phyloP scores from a whole-genome alignment of 345 rosid species.

The Sonneratia alba region DNA sequence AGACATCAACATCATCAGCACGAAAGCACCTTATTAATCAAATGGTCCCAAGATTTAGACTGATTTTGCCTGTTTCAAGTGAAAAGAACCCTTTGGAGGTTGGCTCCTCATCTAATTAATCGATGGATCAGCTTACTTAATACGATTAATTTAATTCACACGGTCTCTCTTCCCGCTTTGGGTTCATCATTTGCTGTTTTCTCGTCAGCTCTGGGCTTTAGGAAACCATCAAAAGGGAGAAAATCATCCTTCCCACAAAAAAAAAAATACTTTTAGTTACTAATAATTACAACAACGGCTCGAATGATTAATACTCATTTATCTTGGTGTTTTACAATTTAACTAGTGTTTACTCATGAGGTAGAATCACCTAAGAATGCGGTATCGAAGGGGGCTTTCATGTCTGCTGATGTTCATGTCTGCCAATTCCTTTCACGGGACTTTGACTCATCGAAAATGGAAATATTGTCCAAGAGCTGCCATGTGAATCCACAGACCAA shows the following conservation, averaged over 20 bases:
- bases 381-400: not conserved
- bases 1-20: not conserved
- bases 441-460: not conserved
- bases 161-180: not conserved
- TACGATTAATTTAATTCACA: not conserved
- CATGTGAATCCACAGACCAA: not conserved
- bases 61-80: not conserved
- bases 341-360: too few species aligned
- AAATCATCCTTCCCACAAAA: too few species aligned
- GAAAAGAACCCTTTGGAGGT: not conserved
- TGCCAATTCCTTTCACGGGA: not conserved
- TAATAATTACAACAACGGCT: too few species aligned
- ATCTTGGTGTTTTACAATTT: too few species aligned
- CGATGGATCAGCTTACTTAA: not conserved
- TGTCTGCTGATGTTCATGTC: not conserved
- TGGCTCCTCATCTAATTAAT: not conserved
- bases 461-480: conserved; percentile 1
- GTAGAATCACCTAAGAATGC: too few species aligned
- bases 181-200: not conserved
- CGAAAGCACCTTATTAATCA: not conserved
- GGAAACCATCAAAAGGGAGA: not conserved
- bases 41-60: not conserved
- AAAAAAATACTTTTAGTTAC: too few species aligned
- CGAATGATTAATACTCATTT: too few species aligned
- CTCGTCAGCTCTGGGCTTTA: not conserved